These are phyloP conservation scores for Davidsoniella eucalypti DNA, from an alignment of 2,329 filamentous ascomycete genomes.

Conservation along the genomic window DNA sequence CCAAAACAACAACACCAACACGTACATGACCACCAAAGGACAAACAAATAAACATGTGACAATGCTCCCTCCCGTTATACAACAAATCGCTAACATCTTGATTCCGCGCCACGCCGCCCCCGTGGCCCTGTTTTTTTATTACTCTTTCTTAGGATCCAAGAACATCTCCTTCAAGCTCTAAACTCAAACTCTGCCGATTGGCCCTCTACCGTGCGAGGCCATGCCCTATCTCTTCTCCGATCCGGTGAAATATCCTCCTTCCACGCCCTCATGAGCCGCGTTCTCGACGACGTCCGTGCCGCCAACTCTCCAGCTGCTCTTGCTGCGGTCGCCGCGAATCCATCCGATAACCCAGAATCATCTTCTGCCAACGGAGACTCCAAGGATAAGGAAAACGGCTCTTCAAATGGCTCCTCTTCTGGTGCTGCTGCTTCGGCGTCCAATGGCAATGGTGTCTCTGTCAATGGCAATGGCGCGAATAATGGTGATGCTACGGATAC, in stretches of 20 bases:
- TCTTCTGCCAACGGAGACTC: conserved; percentile 14
- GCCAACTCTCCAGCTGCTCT: conserved; percentile 22
- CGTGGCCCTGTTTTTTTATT: neutral
- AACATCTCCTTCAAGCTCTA: conserved; percentile 44
- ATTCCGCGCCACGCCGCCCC: too few relatives aligned
- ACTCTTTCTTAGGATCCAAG: conserved; percentile 37
- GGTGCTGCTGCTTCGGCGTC: conserved; percentile 12
- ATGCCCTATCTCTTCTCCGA: conserved; percentile 44
- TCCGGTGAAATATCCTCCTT: conserved; percentile 43
- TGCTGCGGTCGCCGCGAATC: neutral
- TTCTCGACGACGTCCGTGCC: conserved; percentile 44
- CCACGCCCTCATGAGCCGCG: conserved; percentile 41
- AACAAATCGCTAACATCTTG: too few relatives aligned
- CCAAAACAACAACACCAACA: too few relatives aligned
- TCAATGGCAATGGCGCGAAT: conserved; percentile 13
- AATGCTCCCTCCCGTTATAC: too few relatives aligned
- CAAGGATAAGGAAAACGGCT: conserved; percentile 13
- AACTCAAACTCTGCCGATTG: conserved; percentile 44
- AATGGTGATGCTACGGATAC: conserved; percentile 16
- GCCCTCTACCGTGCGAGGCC: conserved; percentile 42
- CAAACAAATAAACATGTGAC: too few relatives aligned
- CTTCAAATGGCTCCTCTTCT: neutral
- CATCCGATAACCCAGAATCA: conserved; percentile 16
- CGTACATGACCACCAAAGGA: too few relatives aligned
- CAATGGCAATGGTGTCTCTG: conserved; percentile 18